Evolutionary conservation across 2,329 filamentous ascomycete species (phyloP), one percentile per base, ranked within the genome.

Genomic region (Pseudogymnoascus sp.): DNA sequence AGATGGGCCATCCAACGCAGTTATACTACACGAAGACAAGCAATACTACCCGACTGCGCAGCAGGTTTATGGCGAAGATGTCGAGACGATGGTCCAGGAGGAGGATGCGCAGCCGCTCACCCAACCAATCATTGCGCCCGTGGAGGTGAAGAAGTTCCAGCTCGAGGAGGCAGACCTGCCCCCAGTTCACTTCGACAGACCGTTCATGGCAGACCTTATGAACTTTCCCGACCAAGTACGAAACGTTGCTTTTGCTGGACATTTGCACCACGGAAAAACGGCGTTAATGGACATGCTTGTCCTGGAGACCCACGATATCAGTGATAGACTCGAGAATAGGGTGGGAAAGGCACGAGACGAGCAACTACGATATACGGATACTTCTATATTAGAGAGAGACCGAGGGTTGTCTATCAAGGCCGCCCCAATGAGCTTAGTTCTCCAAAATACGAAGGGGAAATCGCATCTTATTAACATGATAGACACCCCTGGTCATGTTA

Each of bases 21-120:
- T 99, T n/a, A 84, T 99, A 63, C 83, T 99, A 52, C 94, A 99
- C 77, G 94, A 99, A 80, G 94, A 99, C 78, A 99, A 99, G 76
- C 94, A 97, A 74, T 99, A 99, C 76, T 99, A 99, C 73, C 94
- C 94, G 31, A 96, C 92, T n/a, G 94, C 94, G 62, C 87, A 93
- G 72, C 94, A 99, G 75, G 87, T 96, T 42, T 99, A 97, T 73
- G 94, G 94, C 60, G 83, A 87, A 69, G 92, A 94, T 76, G 94
- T 99, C 69, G 94, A 99, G 77, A 94, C 93, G 1, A 78, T 96
- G 75, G 93, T 99, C 37, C 90, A 97, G 72, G 94, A 99, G 75
- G 94, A 97, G 77, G 94, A 99, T 79, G 89, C 92, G 64, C 94
- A 99, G 74, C 89, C 92, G 55, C 82, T 99, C 65, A 86, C 90